Evolutionary conservation across 495 filamentous ascomycete genomes (phyloP).

Genomic region (Pyrenopolyporus hunteri): DNA sequence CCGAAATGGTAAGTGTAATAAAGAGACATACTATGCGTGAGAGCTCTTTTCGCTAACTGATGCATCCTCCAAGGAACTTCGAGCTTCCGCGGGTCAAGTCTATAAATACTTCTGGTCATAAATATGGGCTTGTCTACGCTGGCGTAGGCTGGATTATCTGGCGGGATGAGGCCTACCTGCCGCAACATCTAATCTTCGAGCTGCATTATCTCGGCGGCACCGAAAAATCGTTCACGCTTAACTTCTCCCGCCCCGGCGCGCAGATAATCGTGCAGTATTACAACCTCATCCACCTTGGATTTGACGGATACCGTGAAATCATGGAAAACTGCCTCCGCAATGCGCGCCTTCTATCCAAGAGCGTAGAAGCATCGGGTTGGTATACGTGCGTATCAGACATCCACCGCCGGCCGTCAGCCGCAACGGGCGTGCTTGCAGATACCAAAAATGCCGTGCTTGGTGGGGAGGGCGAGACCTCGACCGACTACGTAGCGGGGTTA

Average conservation of each 20-base stretch:
- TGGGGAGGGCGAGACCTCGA: conserved; percentile 55
- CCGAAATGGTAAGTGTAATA: conserved; percentile 58
- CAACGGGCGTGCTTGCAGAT: conserved; percentile 30
- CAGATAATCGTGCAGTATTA: conserved; percentile 79
- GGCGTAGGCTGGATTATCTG: conserved; percentile 80
- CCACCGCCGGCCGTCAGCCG: conserved; percentile 55
- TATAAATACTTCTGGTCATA: conserved; percentile 77
- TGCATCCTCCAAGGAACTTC: conserved; percentile 61
- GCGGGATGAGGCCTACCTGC: conserved; percentile 70
- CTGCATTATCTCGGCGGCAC: conserved; percentile 78
- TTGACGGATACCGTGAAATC: conserved; percentile 65
- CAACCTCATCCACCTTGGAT: conserved; percentile 77
- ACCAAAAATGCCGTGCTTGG: conserved; percentile 44
- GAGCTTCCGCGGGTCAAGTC: conserved; percentile 73
- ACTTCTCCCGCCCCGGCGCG: conserved; percentile 75
- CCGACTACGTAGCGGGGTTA: conserved; percentile 69
- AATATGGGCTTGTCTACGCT: conserved; percentile 74
- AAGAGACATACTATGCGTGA: neutral
- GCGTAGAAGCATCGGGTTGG: conserved; percentile 73
- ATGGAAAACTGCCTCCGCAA: conserved; percentile 77
- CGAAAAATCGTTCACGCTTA: conserved; percentile 75
- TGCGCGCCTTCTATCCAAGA: conserved; percentile 68
- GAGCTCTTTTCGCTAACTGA: neutral
- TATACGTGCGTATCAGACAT: conserved; percentile 73
- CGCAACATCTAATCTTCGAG: conserved; percentile 75